Percentiles rank a stretch among this genome's conserved stretches.
These are phyloP conservation scores for Quercus wislizeni DNA, from an alignment of 306 rosid genomes.

Conservation along the genomic window DNA sequence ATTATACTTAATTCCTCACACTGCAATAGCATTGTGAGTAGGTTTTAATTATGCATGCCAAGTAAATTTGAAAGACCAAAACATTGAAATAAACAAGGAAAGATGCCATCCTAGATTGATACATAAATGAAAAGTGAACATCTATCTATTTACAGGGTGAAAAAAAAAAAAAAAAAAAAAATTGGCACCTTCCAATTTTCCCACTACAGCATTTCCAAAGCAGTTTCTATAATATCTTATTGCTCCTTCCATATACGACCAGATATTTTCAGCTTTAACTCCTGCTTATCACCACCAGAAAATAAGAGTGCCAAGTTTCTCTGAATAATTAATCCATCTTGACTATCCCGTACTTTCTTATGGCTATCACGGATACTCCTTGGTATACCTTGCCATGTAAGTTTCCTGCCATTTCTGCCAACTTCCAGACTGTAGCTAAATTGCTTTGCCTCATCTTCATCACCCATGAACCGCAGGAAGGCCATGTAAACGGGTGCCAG, in stretches of 20 bases:
- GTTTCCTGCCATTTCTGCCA: conserved; percentile 50
- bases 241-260: conserved; percentile 55
- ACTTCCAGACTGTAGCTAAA: conserved; percentile 52
- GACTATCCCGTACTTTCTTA: conserved; percentile 49
- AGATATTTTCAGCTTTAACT: conserved; percentile 46
- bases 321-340: conserved; percentile 52
- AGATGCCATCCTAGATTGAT: background rate
- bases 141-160: conserved; percentile 15
- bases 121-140: background rate
- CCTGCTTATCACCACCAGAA: conserved; percentile 44
- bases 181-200: conserved; percentile 3
- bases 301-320: conserved; percentile 49
- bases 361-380: conserved; percentile 57
- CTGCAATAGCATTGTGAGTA: background rate
- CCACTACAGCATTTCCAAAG: background rate
- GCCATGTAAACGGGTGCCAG: conserved; percentile 58
- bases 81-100: background rate
- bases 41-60: background rate
- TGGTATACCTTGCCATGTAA: conserved; percentile 55
- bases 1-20: background rate
- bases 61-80: background rate
- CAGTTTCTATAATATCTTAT: conserved; percentile 9
- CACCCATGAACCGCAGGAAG: conserved; percentile 61
- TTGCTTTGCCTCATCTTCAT: conserved; percentile 51
- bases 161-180: background rate